Conservation (phyloP, 2,329 filamentous ascomycete species). For the Erysiphe pulchra region DNA sequence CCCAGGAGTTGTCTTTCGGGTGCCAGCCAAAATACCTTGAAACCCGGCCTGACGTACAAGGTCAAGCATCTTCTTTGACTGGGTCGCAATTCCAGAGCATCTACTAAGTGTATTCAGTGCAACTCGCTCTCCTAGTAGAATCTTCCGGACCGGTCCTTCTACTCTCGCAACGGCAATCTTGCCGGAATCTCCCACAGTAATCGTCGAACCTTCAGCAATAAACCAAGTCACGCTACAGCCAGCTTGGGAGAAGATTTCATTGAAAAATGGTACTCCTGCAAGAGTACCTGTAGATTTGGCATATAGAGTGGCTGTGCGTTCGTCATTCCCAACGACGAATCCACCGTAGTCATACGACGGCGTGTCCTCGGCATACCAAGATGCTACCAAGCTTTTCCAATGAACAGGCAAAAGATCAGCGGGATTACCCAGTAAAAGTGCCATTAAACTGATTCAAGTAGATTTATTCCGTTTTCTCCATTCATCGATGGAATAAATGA, state of each 20-base stretch:
- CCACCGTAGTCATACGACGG: slow-evolving; percentile 93
- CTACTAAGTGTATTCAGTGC: slow-evolving; percentile 74
- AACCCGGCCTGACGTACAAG: slow-evolving; percentile 43
- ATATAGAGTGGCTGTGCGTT: slow-evolving; percentile 38
- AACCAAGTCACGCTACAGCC: slow-evolving; percentile 88
- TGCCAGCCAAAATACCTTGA: slow-evolving; percentile 62
- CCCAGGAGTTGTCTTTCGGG: slow-evolving; percentile 86
- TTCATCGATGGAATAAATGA: no score
- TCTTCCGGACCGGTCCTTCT: slow-evolving; percentile 50
- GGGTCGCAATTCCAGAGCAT: slow-evolving; percentile 74
- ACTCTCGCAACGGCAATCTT: slow-evolving; percentile 54
- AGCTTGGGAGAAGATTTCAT: slow-evolving; percentile 75
- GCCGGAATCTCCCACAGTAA: slow-evolving; percentile 27
- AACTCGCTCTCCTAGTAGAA: slow-evolving; percentile 72
- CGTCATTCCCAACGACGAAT: slow-evolving; percentile 64
- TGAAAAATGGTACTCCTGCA: slow-evolving; percentile 81
- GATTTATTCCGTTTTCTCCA: no score
- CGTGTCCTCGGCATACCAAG: slow-evolving; percentile 89
- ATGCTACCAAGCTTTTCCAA: slow-evolving; percentile 55
- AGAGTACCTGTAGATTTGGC: slow-evolving; percentile 54
- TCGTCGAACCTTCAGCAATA: slow-evolving; percentile 42
- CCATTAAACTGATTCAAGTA: no score
- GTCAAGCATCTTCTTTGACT: slow-evolving; percentile 27
- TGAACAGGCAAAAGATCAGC: slow-evolving; percentile 35
- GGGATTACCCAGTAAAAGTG: not conserved